Evolutionary conservation across 768 basidiomycete genomes (phyloP).

Genomic region (Zangia roseola): DNA sequence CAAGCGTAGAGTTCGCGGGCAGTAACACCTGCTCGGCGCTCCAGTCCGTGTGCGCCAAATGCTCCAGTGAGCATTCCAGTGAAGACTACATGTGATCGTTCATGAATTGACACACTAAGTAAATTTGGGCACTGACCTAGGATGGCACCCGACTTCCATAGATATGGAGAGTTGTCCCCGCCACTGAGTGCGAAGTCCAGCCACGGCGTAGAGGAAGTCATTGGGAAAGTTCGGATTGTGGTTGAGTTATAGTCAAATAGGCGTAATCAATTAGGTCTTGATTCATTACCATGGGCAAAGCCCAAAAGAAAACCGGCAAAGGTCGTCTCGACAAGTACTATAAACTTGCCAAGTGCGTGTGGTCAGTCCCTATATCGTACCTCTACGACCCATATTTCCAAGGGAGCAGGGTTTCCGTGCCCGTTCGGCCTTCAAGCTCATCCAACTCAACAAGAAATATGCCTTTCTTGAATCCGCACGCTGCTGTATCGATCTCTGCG

Average conservation of each 20-base stretch:
- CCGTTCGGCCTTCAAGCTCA: slow-evolving; percentile 98
- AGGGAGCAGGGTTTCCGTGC: slow-evolving; percentile 99
- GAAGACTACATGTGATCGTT: slow-evolving; percentile 29
- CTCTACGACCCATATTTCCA: slow-evolving; percentile 10
- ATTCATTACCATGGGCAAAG: slow-evolving; percentile 54
- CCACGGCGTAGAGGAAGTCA: slow-evolving; percentile 32
- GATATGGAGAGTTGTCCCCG: slow-evolving; percentile 19
- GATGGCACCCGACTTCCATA: slow-evolving; percentile 45
- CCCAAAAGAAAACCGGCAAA: slow-evolving; percentile 96
- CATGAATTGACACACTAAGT: not conserved
- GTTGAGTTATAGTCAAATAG: slow-evolving; percentile 9
- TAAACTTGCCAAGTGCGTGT: slow-evolving; percentile 80
- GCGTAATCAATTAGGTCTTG: slow-evolving; percentile 9
- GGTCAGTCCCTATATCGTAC: slow-evolving; percentile 1
- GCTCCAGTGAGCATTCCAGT: slow-evolving; percentile 60
- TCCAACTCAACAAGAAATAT: slow-evolving; percentile 98
- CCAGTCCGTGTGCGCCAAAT: slow-evolving; percentile 67
- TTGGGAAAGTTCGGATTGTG: slow-evolving; percentile 8
- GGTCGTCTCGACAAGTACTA: slow-evolving; percentile 97
- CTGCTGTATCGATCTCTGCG: slow-evolving; percentile 97
- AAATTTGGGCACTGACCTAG: slow-evolving; percentile 33
- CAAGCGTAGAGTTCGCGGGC: slow-evolving; percentile 57
- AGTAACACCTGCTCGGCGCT: slow-evolving; percentile 45
- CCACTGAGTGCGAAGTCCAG: slow-evolving; percentile 14
- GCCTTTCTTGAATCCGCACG: slow-evolving; percentile 82